Evolutionary conservation across 345 rosid genomes (phyloP).

Genomic region (Pelargonium nanum): DNA sequence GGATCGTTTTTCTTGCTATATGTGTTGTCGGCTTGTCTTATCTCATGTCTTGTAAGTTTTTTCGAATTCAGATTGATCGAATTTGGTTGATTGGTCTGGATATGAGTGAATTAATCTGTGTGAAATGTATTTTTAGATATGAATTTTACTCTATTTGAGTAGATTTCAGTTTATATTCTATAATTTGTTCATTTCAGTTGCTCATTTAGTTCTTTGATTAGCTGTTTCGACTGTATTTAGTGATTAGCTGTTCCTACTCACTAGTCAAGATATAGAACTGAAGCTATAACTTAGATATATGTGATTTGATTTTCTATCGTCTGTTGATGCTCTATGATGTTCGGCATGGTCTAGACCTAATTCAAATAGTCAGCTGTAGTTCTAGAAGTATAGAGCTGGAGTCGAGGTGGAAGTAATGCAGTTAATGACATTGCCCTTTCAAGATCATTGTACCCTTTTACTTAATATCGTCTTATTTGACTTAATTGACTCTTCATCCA

Average conservation of each 20-base stretch:
- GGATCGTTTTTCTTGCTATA: slow-evolving; percentile 67
- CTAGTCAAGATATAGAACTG: background rate
- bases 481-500: too few species aligned
- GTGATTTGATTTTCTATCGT: too few species aligned
- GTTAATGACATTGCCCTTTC: too few species aligned
- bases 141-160: background rate
- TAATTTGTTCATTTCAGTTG: background rate
- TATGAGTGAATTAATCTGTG: background rate
- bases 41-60: slow-evolving; percentile 75
- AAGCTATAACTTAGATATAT: background rate
- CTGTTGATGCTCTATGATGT: background rate
- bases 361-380: too few species aligned
- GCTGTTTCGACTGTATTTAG: too few species aligned
- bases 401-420: background rate
- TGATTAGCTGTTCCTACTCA: too few species aligned
- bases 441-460: too few species aligned
- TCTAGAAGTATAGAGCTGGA: background rate
- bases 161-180: background rate
- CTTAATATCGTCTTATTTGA: too few species aligned
- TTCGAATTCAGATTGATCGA: background rate
- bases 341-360: background rate
- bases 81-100: background rate
- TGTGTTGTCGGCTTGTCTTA: slow-evolving; percentile 91
- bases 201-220: background rate
- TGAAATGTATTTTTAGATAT: background rate